A percentile compares a stretch with the other conserved stretches of the same genome.
These are phyloP conservation scores for Solanum bulbocastanum DNA, from an alignment of 257 asterid species.

Conservation along the genomic window DNA sequence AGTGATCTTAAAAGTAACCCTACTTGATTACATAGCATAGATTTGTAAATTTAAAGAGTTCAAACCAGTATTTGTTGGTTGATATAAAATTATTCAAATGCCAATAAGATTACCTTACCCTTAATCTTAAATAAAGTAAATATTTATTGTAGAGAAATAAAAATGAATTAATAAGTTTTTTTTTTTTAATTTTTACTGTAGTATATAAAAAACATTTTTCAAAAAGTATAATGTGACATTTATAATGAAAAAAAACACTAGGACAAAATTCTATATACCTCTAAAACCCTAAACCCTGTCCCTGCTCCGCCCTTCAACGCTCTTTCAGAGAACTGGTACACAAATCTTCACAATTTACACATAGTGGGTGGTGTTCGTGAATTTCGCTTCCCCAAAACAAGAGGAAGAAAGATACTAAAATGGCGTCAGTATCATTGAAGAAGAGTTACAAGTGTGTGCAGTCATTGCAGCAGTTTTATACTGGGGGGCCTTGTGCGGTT, in stretches of 20 bases:
- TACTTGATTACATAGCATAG: background rate
- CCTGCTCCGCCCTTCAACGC: background rate
- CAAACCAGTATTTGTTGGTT: background rate
- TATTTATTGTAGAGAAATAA: background rate
- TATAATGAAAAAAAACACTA: background rate
- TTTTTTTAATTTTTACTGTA: background rate
- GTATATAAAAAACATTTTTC: background rate
- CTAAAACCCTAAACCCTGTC: conserved; percentile 31
- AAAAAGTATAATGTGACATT: background rate
- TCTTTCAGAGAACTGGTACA: background rate
- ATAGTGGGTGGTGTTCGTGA: conserved; percentile 23
- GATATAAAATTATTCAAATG: background rate
- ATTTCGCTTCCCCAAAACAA: background rate
- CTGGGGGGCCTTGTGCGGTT: conserved; percentile 81
- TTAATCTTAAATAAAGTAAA: background rate
- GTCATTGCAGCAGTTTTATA: conserved; percentile 76
- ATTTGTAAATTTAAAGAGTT: background rate
- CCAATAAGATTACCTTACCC: background rate
- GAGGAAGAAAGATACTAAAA: background rate
- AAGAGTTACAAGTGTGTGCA: conserved; percentile 54
- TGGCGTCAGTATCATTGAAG: conserved; percentile 39
- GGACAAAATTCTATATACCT: background rate
- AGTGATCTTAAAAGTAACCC: background rate
- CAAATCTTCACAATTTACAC: background rate
- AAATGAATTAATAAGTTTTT: too few species aligned